Conservation (phyloP, 1,284 basidiomycete species). For the Sporisorium sorghi region DNA sequence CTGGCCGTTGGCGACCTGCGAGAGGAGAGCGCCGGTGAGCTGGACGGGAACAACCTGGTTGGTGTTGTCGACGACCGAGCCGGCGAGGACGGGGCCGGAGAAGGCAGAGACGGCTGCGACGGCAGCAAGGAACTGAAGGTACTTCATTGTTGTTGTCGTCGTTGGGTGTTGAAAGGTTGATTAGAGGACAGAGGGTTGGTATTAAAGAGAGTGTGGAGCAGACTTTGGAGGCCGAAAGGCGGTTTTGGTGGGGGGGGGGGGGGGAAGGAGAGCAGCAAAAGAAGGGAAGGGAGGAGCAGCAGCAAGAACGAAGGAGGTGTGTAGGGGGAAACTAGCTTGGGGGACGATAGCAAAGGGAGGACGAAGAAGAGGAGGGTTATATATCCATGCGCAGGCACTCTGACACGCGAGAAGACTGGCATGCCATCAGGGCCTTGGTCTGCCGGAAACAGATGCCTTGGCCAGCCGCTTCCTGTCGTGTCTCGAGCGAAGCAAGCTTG, state of each 20-base stretch:
- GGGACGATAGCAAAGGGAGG: conserved; percentile 13
- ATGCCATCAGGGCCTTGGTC: neutral
- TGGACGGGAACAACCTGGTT: conserved; percentile 49
- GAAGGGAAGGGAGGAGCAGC: conserved; percentile 33
- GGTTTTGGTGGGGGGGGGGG: conserved; percentile 21
- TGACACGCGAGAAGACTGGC: conserved; percentile 26
- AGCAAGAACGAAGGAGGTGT: conserved; percentile 31
- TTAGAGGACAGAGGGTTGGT: conserved; percentile 17
- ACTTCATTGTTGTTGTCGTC: conserved; percentile 40
- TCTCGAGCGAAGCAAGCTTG: neutral
- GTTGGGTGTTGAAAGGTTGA: conserved; percentile 9
- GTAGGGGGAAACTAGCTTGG: conserved; percentile 47
- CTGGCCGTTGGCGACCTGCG: conserved; percentile 47
- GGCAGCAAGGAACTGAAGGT: conserved; percentile 54
- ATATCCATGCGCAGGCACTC: conserved; percentile 11
- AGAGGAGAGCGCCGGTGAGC: conserved; percentile 37
- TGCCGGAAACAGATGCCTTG: conserved; percentile 2
- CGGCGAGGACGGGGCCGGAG: conserved; percentile 42
- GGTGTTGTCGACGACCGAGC: conserved; percentile 34
- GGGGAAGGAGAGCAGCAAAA: conserved; percentile 22
- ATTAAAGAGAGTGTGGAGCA: conserved; percentile 18
- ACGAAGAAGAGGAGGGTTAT: conserved; percentile 18
- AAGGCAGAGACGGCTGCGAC: conserved; percentile 52
- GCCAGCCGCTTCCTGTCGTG: neutral
- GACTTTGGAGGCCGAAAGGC: conserved; percentile 17